These are phyloP conservation scores for Eutrema japonicum DNA, from an alignment of 345 rosid genomes.

Conservation along the genomic window DNA sequence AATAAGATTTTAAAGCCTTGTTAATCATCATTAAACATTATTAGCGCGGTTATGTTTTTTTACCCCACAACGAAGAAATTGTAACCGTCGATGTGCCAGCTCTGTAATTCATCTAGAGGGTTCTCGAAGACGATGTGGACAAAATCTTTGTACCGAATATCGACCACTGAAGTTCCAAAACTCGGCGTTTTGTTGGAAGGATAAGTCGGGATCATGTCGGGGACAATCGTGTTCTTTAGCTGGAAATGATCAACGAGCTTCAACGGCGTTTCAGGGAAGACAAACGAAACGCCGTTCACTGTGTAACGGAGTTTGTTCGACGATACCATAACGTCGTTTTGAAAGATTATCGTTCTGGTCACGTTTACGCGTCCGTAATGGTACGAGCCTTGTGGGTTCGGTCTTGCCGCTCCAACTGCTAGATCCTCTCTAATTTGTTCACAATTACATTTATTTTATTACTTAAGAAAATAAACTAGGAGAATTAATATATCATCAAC, in stretches of 20 bases:
- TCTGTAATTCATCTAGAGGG: constrained; percentile 40
- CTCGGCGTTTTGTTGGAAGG: constrained; percentile 29
- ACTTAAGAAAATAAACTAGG: not conserved
- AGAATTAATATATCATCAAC: too few relatives aligned
- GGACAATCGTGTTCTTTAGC: constrained; percentile 45
- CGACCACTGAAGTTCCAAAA: constrained; percentile 51
- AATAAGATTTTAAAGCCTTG: not conserved
- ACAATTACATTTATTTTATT: not conserved
- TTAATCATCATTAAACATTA: not conserved
- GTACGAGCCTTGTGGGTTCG: constrained; percentile 66
- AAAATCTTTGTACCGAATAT: constrained; percentile 54
- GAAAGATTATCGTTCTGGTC: constrained; percentile 47
- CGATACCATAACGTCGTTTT: constrained; percentile 35
- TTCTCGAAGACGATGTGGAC: constrained; percentile 57
- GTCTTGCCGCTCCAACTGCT: constrained; percentile 63
- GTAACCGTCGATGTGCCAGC: constrained; percentile 73
- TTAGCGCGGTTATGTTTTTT: not conserved
- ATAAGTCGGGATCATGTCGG: constrained; percentile 44
- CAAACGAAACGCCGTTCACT: constrained; percentile 58
- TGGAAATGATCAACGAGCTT: constrained; percentile 55
- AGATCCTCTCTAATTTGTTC: constrained; percentile 52
- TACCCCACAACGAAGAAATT: constrained; percentile 62
- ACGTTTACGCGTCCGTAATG: constrained; percentile 48
- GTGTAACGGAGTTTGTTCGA: constrained; percentile 40
- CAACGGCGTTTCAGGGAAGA: constrained; percentile 53